Conservation (phyloP, 2,329 filamentous ascomycete genomes). For the Microdochium trichocladiopsis region DNA sequence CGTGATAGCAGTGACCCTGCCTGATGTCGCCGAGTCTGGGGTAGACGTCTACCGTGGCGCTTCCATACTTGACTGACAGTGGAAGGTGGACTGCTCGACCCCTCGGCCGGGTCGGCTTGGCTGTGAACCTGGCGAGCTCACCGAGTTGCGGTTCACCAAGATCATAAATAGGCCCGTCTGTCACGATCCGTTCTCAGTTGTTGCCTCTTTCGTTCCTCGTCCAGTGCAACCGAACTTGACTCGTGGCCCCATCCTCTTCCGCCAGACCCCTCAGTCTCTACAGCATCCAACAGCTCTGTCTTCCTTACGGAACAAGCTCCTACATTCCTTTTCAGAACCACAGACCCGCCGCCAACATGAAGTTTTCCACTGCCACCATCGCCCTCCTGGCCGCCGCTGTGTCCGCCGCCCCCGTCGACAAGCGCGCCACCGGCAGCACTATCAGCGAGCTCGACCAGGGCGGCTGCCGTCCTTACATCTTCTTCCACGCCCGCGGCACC, state of each 20-base stretch:
- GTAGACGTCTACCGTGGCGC: background rate
- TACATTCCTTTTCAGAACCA: background rate
- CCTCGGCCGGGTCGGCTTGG: background rate
- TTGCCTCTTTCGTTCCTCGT: background rate
- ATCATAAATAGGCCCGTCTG: background rate
- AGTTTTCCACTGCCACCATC: background rate
- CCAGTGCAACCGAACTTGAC: background rate
- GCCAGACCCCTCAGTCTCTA: background rate
- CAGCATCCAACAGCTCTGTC: background rate
- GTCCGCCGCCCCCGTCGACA: background rate
- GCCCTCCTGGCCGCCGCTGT: background rate
- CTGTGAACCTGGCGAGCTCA: background rate
- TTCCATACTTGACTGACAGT: background rate
- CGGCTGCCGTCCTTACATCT: slow-evolving; percentile 16
- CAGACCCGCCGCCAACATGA: background rate
- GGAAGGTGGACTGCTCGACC: background rate
- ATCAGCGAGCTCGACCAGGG: slow-evolving; percentile 18
- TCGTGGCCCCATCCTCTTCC: background rate
- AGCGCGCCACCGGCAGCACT: background rate
- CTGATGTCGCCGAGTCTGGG: background rate
- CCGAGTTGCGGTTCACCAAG: background rate
- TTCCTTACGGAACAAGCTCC: background rate
- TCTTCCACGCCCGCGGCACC: slow-evolving; percentile 23
- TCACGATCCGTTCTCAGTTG: background rate
- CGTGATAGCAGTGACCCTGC: background rate